These are phyloP conservation scores for Buddleja alternifolia DNA, from an alignment of 257 asterid species.

Conservation along the genomic window DNA sequence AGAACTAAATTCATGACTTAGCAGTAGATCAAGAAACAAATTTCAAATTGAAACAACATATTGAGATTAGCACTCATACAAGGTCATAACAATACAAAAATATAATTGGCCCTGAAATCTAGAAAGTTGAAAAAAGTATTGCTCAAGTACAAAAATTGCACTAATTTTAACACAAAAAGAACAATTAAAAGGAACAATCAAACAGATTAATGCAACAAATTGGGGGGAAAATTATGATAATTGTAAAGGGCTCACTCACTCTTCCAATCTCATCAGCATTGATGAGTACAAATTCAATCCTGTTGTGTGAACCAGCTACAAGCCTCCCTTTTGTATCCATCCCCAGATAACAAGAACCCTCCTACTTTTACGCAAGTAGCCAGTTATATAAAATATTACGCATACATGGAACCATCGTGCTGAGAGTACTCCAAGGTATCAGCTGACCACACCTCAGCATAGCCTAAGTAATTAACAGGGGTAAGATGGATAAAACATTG, in stretches of 20 bases:
- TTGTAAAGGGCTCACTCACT: conserved; percentile 47
- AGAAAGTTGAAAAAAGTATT: conserved; percentile 34
- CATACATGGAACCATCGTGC: no score
- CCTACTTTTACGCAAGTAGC: no score
- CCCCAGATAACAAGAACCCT: background rate
- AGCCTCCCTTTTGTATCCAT: conserved; percentile 98
- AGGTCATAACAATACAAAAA: conserved; percentile 1
- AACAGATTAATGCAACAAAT: background rate
- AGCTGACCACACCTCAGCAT: no score
- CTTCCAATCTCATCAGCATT: conserved; percentile 99
- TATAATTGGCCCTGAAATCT: conserved; percentile 35
- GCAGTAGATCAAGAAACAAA: conserved; percentile 39
- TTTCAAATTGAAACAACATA: conserved; percentile 10
- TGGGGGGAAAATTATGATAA: conserved; percentile 2
- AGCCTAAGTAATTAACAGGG: no score
- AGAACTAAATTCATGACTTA: background rate
- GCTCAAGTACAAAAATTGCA: conserved; percentile 21
- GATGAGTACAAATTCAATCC: conserved; percentile 94
- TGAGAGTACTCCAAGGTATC: no score
- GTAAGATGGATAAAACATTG: no score
- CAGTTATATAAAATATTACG: no score
- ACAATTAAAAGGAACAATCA: background rate
- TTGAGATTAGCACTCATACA: conserved; percentile 1
- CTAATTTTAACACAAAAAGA: conserved; percentile 2
- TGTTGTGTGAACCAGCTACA: conserved; percentile 93